Evolutionary conservation across 345 rosid species (phyloP).

Genomic region (Eucalyptus cloeziana): DNA sequence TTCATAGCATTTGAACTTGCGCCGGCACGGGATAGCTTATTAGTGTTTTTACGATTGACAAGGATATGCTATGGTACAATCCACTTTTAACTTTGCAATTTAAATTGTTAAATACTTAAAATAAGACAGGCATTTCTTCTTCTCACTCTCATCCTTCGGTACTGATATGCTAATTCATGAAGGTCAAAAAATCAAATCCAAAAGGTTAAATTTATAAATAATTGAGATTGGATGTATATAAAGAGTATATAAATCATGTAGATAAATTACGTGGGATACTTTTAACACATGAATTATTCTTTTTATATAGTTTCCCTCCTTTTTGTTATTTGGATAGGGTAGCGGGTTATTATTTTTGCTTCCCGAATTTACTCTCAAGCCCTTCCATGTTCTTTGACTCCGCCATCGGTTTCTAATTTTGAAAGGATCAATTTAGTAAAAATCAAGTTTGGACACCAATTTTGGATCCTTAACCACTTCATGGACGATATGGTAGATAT

Average conservation of each 20-base stretch:
- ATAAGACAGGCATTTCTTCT: not conserved
- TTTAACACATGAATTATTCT: not conserved
- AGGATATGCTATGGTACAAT: not conserved
- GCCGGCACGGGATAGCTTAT: accelerated
- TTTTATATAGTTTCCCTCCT: not conserved
- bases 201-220: no score
- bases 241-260: accelerated
- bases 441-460: not conserved
- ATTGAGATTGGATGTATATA: not conserved
- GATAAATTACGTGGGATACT: not conserved
- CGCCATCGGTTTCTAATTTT: accelerated
- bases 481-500: accelerated
- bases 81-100: not conserved
- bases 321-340: not conserved
- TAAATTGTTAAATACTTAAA: not conserved
- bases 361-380: not conserved
- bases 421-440: accelerated
- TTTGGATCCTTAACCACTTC: not conserved
- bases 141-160: accelerated
- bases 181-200: not conserved
- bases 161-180: not conserved
- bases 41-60: not conserved
- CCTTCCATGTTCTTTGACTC: not conserved
- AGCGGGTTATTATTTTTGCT: not conserved
- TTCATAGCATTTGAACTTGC: accelerated